These are phyloP conservation scores for Psidium guajava DNA, from an alignment of 345 rosid genomes.

Conservation along the genomic window DNA sequence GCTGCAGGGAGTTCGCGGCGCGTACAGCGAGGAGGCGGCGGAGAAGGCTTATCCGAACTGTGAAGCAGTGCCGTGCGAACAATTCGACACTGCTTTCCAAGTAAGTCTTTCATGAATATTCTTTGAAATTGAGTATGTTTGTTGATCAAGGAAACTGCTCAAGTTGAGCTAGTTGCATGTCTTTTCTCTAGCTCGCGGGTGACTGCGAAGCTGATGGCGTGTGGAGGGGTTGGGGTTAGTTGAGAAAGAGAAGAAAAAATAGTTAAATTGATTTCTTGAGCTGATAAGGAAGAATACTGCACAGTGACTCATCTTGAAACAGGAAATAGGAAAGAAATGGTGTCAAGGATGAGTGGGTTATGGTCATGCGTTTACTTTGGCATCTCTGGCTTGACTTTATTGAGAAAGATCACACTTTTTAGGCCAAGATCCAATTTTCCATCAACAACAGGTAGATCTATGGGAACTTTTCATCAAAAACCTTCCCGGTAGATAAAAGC, in stretches of 20 bases:
- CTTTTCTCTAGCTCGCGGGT: not conserved
- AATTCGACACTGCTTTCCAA: slow-evolving; percentile 90
- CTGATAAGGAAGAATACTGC: not conserved
- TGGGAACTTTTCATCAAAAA: not conserved
- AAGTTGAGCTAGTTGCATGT: not conserved
- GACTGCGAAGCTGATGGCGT: not conserved
- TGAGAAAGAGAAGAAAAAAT: not conserved
- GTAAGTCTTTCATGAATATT: slow-evolving; percentile 18
- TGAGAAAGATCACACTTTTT: not conserved
- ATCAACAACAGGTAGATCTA: not conserved
- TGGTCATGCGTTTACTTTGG: not conserved
- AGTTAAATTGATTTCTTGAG: not conserved
- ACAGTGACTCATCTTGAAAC: not conserved
- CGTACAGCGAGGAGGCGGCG: slow-evolving; percentile 94
- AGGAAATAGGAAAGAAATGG: not conserved
- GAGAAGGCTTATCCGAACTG: slow-evolving; percentile 91
- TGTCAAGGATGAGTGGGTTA: not conserved
- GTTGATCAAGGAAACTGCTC: not conserved
- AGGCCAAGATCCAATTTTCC: not conserved
- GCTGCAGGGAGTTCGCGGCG: slow-evolving; percentile 76
- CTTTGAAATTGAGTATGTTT: not conserved
- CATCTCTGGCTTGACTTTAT: not conserved
- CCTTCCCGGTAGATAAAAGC: not conserved
- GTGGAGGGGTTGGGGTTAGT: not conserved
- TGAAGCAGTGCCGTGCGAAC: slow-evolving; percentile 94